A percentile compares a stretch with the other conserved stretches of the same genome.
Conservation (phyloP, 2,329 filamentous ascomycete genomes). For the Ophiostoma perfectum region DNA sequence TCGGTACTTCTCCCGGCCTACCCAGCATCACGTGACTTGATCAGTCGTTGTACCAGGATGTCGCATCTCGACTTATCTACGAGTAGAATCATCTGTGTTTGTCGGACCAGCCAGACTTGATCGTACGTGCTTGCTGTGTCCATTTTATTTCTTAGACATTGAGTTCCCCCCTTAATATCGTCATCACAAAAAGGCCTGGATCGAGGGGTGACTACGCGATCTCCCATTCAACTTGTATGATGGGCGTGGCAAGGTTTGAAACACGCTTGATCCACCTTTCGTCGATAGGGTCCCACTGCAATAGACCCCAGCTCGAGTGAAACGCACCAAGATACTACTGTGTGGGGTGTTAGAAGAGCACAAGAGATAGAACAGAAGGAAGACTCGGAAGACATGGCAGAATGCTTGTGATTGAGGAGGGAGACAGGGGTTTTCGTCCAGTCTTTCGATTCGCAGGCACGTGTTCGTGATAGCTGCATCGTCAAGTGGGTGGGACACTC, state of each 20-base stretch:
- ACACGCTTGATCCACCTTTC: constrained; percentile 7
- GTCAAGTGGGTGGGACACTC: not conserved
- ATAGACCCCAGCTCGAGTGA: constrained; percentile 7
- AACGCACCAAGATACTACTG: not conserved
- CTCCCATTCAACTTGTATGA: not conserved
- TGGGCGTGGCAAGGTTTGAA: not conserved
- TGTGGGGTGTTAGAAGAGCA: not conserved
- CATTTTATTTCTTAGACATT: not conserved
- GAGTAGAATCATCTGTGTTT: too few species aligned
- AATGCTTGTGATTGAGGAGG: not conserved
- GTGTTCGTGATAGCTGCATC: not conserved
- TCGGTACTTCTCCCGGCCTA: too few species aligned
- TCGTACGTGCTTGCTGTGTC: too few species aligned
- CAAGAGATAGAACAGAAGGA: not conserved
- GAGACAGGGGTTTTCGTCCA: not conserved
- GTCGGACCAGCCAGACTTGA: too few species aligned
- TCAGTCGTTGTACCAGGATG: too few species aligned
- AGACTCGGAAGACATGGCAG: too few species aligned
- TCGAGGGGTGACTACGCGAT: not conserved
- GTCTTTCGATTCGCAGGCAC: not conserved
- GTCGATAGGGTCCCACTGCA: not conserved
- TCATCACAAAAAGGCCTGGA: not conserved
- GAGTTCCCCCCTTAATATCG: not conserved
- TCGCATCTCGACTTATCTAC: too few species aligned
- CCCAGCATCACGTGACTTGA: too few species aligned